phyloP scores from a whole-genome alignment of 306 rosid genomes.

The Prunus mume region DNA sequence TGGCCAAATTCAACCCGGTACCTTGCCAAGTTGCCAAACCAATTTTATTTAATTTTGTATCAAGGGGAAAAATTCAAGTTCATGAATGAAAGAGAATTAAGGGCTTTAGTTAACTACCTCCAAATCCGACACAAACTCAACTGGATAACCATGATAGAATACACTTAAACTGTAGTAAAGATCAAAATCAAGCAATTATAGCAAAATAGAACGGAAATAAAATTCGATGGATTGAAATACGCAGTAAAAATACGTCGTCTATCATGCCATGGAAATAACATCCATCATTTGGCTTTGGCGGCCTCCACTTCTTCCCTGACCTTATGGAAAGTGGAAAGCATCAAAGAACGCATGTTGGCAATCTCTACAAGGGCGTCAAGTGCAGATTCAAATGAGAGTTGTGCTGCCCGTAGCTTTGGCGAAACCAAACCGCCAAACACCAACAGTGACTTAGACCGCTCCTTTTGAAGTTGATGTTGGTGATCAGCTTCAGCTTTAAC shows the following conservation, averaged over 20 bases:
- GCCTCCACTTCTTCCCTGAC: conserved; percentile 51
- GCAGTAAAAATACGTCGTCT: conserved; percentile 49
- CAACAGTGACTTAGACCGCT: conserved; percentile 58
- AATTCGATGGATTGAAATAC: background rate
- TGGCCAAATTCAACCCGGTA: no score
- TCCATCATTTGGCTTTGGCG: conserved; percentile 34
- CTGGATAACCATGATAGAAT: background rate
- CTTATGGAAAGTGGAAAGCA: conserved; percentile 49
- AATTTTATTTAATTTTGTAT: no score
- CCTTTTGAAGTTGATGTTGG: conserved; percentile 52
- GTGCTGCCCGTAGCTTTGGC: conserved; percentile 84
- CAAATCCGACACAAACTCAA: background rate
- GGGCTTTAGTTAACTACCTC: background rate
- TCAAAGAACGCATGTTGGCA: conserved; percentile 61
- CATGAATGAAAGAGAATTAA: background rate
- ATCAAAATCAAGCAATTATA: background rate
- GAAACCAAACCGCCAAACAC: conserved; percentile 79
- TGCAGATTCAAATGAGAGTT: conserved; percentile 91
- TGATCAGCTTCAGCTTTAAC: conserved; percentile 37
- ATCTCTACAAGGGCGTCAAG: conserved; percentile 69
- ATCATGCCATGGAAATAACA: conserved; percentile 73
- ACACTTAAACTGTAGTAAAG: background rate
- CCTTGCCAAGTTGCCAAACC: no score
- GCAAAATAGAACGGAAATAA: background rate
- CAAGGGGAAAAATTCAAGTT: background rate